These are phyloP conservation scores for Suillus ampliporus DNA, from an alignment of 768 basidiomycete genomes.

Conservation along the genomic window DNA sequence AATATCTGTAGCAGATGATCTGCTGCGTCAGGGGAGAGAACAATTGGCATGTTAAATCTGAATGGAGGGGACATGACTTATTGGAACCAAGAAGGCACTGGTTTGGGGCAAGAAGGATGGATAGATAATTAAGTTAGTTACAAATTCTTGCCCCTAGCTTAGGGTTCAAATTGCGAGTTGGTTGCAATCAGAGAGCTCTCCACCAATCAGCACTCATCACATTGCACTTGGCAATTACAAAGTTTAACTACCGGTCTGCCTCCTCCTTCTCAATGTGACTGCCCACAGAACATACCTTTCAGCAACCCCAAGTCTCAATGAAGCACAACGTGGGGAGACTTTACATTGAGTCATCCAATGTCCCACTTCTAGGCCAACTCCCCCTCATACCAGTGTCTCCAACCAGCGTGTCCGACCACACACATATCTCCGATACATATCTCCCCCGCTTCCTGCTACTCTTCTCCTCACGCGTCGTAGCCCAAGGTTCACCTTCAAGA, in stretches of 20 bases:
- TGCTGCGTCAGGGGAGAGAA: not conserved
- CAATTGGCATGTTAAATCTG: not conserved
- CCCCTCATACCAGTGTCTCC: no score
- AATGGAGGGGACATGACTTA: not conserved
- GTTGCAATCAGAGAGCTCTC: not conserved
- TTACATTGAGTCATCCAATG: no score
- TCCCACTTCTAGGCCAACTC: no score
- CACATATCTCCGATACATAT: no score
- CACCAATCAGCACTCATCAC: not conserved
- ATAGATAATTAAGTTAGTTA: not conserved
- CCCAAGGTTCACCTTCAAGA: conserved; percentile 41
- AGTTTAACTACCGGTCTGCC: not conserved
- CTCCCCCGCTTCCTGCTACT: conserved; percentile 26
- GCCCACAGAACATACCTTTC: no score
- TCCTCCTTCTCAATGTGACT: not conserved
- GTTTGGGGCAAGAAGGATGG: not conserved
- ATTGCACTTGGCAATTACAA: not conserved
- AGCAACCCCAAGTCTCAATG: no score
- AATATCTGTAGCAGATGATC: not conserved
- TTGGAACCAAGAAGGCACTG: not conserved
- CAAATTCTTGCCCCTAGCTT: not conserved
- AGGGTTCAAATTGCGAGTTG: not conserved
- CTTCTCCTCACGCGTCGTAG: conserved; percentile 29
- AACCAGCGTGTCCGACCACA: no score
- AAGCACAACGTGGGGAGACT: no score